Evolutionary conservation across 139 green algal species (phyloP).

Genomic region (Trebouxia sp.): DNA sequence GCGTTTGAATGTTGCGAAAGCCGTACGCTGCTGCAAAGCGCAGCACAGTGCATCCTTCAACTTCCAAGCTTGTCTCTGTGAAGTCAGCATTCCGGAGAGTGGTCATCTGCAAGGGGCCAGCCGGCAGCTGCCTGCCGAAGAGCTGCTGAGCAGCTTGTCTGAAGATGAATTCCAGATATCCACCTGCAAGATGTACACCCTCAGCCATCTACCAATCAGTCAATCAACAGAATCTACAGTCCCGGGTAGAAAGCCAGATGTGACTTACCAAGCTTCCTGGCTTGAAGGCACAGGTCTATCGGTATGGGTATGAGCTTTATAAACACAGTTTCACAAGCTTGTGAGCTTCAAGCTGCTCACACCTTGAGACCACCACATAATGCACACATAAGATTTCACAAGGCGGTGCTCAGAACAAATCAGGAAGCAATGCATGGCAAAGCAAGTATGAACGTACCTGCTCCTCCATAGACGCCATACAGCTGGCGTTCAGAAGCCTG

Average conservation of each 20-base stretch:
- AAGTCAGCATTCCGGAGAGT: constrained; percentile 80
- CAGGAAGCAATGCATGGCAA: too few species aligned
- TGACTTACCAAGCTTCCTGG: too few species aligned
- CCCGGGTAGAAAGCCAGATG: too few species aligned
- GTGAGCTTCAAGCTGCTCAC: too few species aligned
- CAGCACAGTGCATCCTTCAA: constrained; percentile 60
- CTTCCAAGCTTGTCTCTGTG: constrained; percentile 54
- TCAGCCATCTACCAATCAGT: neutral
- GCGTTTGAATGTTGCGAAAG: constrained; percentile 97
- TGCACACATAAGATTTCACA: too few species aligned
- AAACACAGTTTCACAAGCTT: too few species aligned
- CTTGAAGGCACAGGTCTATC: too few species aligned
- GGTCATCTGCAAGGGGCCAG: constrained; percentile 65
- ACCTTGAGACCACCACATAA: too few species aligned
- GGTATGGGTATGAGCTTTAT: too few species aligned
- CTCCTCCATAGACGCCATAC: constrained; percentile 58
- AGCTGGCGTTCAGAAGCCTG: constrained; percentile 33
- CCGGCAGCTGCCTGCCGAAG: constrained; percentile 63
- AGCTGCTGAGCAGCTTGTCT: constrained; percentile 70
- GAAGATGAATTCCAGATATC: constrained; percentile 87
- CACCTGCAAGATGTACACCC: constrained; percentile 60
- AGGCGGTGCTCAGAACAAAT: too few species aligned
- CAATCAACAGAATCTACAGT: neutral
- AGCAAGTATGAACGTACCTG: constrained; percentile 26
- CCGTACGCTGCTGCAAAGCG: constrained; percentile 86